Base-by-base conservation (phyloP, 371 early-diverging fungal species). In the Parasitella parasitica region DNA sequence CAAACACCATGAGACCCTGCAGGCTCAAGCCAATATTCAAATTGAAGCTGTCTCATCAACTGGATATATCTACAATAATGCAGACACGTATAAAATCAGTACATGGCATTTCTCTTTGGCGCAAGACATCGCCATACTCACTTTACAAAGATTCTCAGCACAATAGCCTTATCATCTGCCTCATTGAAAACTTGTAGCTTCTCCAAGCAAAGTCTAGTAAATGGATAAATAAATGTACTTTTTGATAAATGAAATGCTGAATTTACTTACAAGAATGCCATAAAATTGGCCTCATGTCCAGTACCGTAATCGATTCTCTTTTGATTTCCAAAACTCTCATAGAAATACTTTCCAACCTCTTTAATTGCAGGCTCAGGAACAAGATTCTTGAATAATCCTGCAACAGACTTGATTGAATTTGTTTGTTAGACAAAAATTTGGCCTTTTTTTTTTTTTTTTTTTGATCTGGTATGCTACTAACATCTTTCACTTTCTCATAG, bases 1-100 rank as follows among this genome's bases (percentile, higher is more conserved):
- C 99, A 99, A 20, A 96, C 97, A 59, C 99, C 99, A 68, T 99
- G 97, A 11, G 94, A 93, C 1, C 99, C 99, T 11, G 99, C 99
- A 7, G 99, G 99, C 71, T 99, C 99, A 16, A 99, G 80, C 89
- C 94, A 92, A 80, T 98, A 99, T 27, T 89, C 86, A 59, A 87
- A 83, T 69, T 99, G 98, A 28, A 98, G 78, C 37, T 84, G 81
- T 50, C 98, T 85, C 87, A 97, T 93, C 22, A 97, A 68, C 2
- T 82, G 78, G 37, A 99, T 86, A 74, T 99, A 99, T 61, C 88
- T 86, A 64, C 32, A n/a, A n/a, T n/a, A n/a, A n/a, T 18, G 3
- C 22, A 0, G 46, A 8, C 12, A 12, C 3, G 11, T 46, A 11
- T 8, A 32, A 32, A 2, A 32, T 32, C 4, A 32, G 11, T 46